Conservation (phyloP, 192 early-diverging fungal species). For the Irineochytrium annulatum region DNA sequence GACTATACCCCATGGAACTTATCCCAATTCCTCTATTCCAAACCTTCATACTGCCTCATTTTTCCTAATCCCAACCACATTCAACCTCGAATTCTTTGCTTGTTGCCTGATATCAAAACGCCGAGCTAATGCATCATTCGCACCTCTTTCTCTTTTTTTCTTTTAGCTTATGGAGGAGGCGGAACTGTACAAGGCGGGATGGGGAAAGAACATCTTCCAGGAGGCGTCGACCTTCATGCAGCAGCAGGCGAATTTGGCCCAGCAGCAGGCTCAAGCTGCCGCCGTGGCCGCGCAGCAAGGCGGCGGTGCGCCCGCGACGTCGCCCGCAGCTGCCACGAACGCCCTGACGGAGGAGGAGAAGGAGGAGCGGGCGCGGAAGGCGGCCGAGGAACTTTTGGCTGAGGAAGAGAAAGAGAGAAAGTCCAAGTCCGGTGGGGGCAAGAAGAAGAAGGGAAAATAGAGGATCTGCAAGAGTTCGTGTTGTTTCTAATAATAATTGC, state of each 20-base stretch:
- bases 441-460: slow-evolving; percentile 25
- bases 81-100: too few relatives aligned
- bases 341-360: slow-evolving; percentile 31
- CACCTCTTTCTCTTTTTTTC: too few relatives aligned
- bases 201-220: slow-evolving; percentile 81
- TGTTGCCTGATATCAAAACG: too few relatives aligned
- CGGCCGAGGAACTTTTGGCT: slow-evolving; percentile 14
- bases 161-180: slow-evolving; percentile 78
- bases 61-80: too few relatives aligned
- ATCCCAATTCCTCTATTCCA: too few relatives aligned
- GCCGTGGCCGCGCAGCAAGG: slow-evolving; percentile 4
- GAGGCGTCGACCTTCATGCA: slow-evolving; percentile 75
- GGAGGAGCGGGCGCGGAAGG: slow-evolving; percentile 18
- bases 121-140: too few relatives aligned
- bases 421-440: slow-evolving; percentile 1
- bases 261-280: slow-evolving; percentile 9
- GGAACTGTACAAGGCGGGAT: slow-evolving; percentile 69
- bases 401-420: slow-evolving; percentile 14
- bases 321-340: not conserved
- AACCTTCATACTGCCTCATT: too few relatives aligned
- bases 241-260: slow-evolving; percentile 47
- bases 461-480: slow-evolving; percentile 21
- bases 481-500: slow-evolving; percentile 49
- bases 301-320: not conserved
- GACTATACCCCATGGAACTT: too few relatives aligned